These are phyloP conservation scores for Psilocybe cubensis DNA, from an alignment of 768 basidiomycete genomes.

Conservation along the genomic window DNA sequence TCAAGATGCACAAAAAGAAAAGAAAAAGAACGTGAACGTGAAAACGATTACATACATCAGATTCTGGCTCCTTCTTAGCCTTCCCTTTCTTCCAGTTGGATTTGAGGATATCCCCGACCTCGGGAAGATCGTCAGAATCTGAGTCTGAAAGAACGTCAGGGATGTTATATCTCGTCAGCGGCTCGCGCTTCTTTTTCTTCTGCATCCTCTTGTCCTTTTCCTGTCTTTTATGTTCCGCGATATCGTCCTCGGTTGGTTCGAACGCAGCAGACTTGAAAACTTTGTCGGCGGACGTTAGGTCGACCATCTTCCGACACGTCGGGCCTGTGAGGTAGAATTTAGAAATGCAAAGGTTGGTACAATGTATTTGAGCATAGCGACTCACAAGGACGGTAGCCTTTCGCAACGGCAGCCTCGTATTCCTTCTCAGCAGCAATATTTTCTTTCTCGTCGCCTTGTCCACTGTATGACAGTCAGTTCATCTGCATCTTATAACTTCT, in stretches of 20 bases:
- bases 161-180: slow-evolving; percentile 25
- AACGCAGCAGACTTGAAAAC: slow-evolving; percentile 71
- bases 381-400: slow-evolving; percentile 63
- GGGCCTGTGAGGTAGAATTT: slow-evolving; percentile 46
- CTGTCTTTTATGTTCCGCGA: slow-evolving; percentile 42
- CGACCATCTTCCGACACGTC: slow-evolving; percentile 68
- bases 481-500: neutral
- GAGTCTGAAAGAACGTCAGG: slow-evolving; percentile 39
- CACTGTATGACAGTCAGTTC: slow-evolving; percentile 35
- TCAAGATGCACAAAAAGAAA: neutral
- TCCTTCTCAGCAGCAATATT: slow-evolving; percentile 58
- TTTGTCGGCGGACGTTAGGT: slow-evolving; percentile 45
- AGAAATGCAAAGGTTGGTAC: neutral
- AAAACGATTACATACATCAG: neutral
- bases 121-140: slow-evolving; percentile 55
- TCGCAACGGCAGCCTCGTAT: slow-evolving; percentile 58
- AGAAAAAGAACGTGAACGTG: too few species aligned
- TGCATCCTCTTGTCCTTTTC: slow-evolving; percentile 19
- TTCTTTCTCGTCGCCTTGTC: slow-evolving; percentile 56
- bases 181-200: slow-evolving; percentile 20
- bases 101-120: slow-evolving; percentile 44
- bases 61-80: slow-evolving; percentile 24
- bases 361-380: slow-evolving; percentile 1
- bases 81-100: slow-evolving; percentile 34
- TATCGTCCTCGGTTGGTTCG: slow-evolving; percentile 64